phyloP scores from a whole-genome alignment of 2,329 filamentous ascomycete species.

The Blumeriella jaapii region DNA sequence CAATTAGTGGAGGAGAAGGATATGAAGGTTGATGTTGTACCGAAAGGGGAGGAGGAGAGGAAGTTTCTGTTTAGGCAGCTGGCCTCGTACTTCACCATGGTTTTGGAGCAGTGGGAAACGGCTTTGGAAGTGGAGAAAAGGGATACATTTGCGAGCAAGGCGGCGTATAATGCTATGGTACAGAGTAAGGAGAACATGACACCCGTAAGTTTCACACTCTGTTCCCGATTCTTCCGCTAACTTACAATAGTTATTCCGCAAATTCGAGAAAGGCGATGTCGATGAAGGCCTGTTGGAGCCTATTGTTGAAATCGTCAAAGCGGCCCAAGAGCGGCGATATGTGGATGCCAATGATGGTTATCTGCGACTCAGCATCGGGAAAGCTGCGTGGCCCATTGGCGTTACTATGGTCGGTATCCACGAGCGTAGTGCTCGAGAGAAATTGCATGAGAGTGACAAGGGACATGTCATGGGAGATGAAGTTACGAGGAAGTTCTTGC shows the following conservation, averaged over 20 bases:
- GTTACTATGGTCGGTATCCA: conserved; percentile 99
- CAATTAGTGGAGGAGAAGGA: conserved; percentile 70
- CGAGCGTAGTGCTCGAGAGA: conserved; percentile 89
- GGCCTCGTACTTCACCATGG: conserved; percentile 90
- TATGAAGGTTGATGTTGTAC: conserved; percentile 66
- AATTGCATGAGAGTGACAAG: conserved; percentile 76
- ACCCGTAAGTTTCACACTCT: conserved; percentile 39
- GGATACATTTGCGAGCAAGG: conserved; percentile 66
- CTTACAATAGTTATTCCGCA: conserved; percentile 58
- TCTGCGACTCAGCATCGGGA: conserved; percentile 82
- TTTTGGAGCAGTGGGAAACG: conserved; percentile 76
- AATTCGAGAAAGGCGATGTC: conserved; percentile 71
- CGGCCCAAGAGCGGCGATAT: conserved; percentile 81
- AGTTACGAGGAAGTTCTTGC: conserved; percentile 85
- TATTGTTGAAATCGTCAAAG: conserved; percentile 82
- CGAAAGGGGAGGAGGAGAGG: conserved; percentile 51
- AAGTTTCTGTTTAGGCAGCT: conserved; percentile 75
- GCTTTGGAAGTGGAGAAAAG: conserved; percentile 57
- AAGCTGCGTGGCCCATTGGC: conserved; percentile 96
- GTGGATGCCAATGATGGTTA: conserved; percentile 97
- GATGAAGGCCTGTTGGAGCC: conserved; percentile 70
- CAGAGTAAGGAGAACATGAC: conserved; percentile 80
- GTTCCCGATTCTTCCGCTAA: conserved; percentile 7
- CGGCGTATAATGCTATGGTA: conserved; percentile 73
- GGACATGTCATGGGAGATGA: conserved; percentile 98